These are phyloP conservation scores for Benincasa hispida DNA, from an alignment of 306 rosid species.

Conservation along the genomic window DNA sequence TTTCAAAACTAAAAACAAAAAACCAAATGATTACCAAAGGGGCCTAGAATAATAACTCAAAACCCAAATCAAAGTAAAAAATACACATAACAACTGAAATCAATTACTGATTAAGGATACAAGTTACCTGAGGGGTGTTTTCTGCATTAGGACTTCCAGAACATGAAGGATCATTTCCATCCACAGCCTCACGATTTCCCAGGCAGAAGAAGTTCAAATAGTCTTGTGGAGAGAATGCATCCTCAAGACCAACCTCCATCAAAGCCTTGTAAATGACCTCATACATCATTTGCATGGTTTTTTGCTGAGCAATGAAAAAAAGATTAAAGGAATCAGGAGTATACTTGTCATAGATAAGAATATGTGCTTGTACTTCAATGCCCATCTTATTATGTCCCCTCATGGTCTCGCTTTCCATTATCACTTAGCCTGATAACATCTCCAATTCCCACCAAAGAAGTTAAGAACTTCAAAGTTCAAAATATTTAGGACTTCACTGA, in stretches of 20 bases:
- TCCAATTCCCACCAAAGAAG: not conserved
- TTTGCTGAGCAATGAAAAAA: slow-evolving; percentile 38
- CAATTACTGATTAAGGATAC: not conserved
- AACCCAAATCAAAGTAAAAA: not conserved
- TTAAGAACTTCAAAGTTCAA: not conserved
- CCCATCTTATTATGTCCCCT: not conserved
- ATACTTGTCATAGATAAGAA: not conserved
- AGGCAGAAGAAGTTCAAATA: slow-evolving; percentile 94
- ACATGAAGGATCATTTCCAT: slow-evolving; percentile 19
- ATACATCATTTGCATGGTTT: slow-evolving; percentile 99
- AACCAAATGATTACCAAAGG: no score
- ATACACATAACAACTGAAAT: not conserved
- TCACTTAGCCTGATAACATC: not conserved
- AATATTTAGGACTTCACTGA: not conserved
- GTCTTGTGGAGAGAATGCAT: slow-evolving; percentile 70
- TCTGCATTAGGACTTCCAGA: slow-evolving; percentile 53
- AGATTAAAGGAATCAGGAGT: not conserved
- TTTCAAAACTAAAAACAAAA: no score
- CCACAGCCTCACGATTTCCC: slow-evolving; percentile 72
- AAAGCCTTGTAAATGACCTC: slow-evolving; percentile 79
- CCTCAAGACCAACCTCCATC: slow-evolving; percentile 78
- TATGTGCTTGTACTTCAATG: not conserved
- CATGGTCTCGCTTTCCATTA: not conserved
- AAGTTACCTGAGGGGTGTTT: slow-evolving; percentile 69
- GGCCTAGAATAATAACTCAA: not conserved